These are phyloP conservation scores for Penicillium hesseltinei DNA, from an alignment of 2,329 filamentous ascomycete genomes.

Conservation along the genomic window DNA sequence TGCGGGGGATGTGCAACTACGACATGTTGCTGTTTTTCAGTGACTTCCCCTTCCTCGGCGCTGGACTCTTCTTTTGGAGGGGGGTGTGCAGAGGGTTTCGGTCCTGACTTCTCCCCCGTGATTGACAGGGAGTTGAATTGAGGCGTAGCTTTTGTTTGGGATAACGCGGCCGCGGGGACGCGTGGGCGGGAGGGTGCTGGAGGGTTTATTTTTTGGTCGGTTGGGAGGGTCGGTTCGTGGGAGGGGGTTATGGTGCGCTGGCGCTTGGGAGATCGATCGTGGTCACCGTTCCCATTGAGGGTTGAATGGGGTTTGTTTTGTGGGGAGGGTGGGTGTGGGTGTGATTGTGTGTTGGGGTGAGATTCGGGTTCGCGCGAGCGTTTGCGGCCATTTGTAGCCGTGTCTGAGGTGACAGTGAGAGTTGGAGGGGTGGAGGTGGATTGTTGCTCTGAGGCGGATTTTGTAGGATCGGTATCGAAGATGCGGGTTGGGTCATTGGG, in stretches of 20 bases:
- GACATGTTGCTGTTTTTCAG: slow-evolving; percentile 10
- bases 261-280: slow-evolving; percentile 38
- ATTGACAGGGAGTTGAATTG: not conserved
- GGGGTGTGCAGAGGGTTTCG: not conserved
- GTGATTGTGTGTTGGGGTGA: slow-evolving; percentile 11
- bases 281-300: slow-evolving; percentile 28
- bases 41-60: slow-evolving; percentile 23
- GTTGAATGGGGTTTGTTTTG: slow-evolving; percentile 2
- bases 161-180: slow-evolving; percentile 19
- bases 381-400: slow-evolving; percentile 35
- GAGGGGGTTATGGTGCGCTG: slow-evolving; percentile 31
- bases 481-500: slow-evolving; percentile 26
- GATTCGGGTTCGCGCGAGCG: slow-evolving; percentile 40
- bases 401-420: slow-evolving; percentile 25
- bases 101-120: not conserved
- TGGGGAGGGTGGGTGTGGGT: slow-evolving; percentile 4
- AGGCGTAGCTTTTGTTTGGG: not conserved
- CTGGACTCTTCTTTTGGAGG: slow-evolving; percentile 12
- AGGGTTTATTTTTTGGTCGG: slow-evolving; percentile 7
- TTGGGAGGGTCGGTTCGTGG: slow-evolving; percentile 1
- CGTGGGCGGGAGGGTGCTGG: slow-evolving; percentile 15
- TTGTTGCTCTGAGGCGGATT: slow-evolving; percentile 37
- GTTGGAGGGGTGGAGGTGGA: slow-evolving; percentile 35
- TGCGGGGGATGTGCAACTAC: not conserved
- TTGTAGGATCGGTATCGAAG: slow-evolving; percentile 31